Evolutionary conservation across 495 filamentous ascomycete species (phyloP).

Genomic region (Aspergillus egyptiacus): DNA sequence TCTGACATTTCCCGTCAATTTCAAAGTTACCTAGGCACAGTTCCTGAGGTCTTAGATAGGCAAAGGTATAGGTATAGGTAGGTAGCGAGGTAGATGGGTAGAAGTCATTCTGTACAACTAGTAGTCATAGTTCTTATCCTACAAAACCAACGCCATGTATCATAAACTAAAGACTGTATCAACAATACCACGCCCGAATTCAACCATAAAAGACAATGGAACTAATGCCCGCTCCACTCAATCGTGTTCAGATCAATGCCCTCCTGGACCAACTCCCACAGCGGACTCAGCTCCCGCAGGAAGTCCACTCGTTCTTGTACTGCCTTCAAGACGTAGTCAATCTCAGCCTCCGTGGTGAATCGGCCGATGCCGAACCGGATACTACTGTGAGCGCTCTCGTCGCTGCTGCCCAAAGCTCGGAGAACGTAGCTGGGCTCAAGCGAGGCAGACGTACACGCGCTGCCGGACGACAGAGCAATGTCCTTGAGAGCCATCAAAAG

Average conservation of each 20-base stretch:
- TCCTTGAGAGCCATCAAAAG: slow-evolving; percentile 98
- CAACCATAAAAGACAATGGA: neutral
- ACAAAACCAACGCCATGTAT: slow-evolving; percentile 29
- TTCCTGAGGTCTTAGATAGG: no score
- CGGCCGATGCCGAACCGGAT: slow-evolving; percentile 96
- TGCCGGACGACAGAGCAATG: slow-evolving; percentile 93
- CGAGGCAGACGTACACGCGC: slow-evolving; percentile 94
- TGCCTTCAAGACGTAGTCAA: slow-evolving; percentile 96
- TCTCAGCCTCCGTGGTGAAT: slow-evolving; percentile 91
- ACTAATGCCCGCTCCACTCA: slow-evolving; percentile 90
- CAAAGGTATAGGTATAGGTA: no score
- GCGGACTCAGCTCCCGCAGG: slow-evolving; percentile 86
- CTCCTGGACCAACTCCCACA: slow-evolving; percentile 98
- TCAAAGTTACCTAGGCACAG: no score
- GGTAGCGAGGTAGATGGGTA: no score
- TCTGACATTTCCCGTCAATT: no score
- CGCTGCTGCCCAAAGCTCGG: slow-evolving; percentile 86
- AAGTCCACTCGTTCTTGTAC: slow-evolving; percentile 85
- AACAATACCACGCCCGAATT: neutral
- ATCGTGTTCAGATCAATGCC: slow-evolving; percentile 93
- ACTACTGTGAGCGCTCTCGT: slow-evolving; percentile 95
- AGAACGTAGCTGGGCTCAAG: slow-evolving; percentile 95
- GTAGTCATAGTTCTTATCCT: neutral
- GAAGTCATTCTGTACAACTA: slow-evolving; percentile 5
- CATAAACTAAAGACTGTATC: neutral